Percentiles rank a stretch among this genome's conserved stretches.
Evolutionary conservation across 179 eudicot species (phyloP).

Genomic region (Gypsophila paniculata): DNA sequence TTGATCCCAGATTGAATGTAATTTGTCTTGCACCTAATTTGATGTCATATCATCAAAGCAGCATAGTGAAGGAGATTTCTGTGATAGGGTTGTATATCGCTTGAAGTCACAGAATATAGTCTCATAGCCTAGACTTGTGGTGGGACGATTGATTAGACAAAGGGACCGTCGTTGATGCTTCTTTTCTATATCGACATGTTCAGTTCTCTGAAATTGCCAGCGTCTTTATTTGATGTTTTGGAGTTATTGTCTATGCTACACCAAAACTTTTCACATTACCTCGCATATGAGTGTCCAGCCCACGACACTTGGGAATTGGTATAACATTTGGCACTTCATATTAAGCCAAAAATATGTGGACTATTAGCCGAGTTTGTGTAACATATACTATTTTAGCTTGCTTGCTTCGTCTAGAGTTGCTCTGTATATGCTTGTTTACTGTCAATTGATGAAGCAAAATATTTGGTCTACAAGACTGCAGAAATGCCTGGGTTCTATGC

Average conservation of each 20-base stretch:
- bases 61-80: background rate
- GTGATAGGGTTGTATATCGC: background rate
- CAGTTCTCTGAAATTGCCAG: background rate
- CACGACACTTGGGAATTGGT: too few species aligned
- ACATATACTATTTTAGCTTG: background rate
- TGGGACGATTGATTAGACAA: background rate
- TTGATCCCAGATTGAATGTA: background rate
- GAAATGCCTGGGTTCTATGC: constrained; percentile 97
- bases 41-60: background rate
- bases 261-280: too few species aligned
- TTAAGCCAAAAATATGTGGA: too few species aligned
- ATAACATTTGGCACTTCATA: too few species aligned
- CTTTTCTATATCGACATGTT: background rate
- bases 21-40: too few species aligned
- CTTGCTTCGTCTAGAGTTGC: background rate
- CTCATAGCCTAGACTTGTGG: constrained; percentile 2
- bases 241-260: background rate
- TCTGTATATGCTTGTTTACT: constrained; percentile 1
- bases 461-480: constrained; percentile 69
- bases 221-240: background rate
- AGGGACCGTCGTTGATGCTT: background rate
- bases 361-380: too few species aligned
- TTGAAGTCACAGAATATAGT: background rate
- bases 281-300: too few species aligned
- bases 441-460: constrained; percentile 7